Conservation (phyloP, 768 basidiomycete genomes). For the Postia placenta region DNA sequence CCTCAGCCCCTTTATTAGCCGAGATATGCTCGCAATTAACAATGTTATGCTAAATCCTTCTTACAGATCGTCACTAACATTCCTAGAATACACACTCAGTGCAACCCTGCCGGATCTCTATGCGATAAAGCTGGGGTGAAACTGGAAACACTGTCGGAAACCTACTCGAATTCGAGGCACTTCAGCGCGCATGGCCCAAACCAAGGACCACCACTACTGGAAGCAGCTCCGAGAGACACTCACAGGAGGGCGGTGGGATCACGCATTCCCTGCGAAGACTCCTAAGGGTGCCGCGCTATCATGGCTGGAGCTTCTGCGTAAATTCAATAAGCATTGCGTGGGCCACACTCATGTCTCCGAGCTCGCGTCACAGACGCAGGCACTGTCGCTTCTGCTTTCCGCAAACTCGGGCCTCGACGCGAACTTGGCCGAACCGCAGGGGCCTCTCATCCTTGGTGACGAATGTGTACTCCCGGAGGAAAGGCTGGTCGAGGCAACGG, state of each 20-base stretch:
- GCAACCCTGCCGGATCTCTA: no score
- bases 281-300: constrained; percentile 46
- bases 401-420: constrained; percentile 51
- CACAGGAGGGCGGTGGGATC: constrained; percentile 70
- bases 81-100: no score
- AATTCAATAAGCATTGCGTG: constrained; percentile 80
- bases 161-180: no score
- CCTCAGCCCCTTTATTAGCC: no score
- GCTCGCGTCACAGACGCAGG: constrained; percentile 62
- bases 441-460: constrained; percentile 38
- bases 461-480: constrained; percentile 57
- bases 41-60: no score
- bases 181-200: constrained; percentile 29
- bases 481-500: constrained; percentile 48
- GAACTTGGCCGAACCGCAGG: constrained; percentile 26
- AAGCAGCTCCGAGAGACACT: constrained; percentile 64
- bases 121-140: no score
- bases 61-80: no score
- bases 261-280: constrained; percentile 52
- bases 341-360: constrained; percentile 57
- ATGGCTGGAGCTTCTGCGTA: constrained; percentile 78
- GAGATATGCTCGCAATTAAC: no score
- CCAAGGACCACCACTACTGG: constrained; percentile 78
- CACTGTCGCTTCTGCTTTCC: constrained; percentile 46
- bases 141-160: no score